Conservation (phyloP, 106 monocot genomes). For the Dendrobium nobile region DNA sequence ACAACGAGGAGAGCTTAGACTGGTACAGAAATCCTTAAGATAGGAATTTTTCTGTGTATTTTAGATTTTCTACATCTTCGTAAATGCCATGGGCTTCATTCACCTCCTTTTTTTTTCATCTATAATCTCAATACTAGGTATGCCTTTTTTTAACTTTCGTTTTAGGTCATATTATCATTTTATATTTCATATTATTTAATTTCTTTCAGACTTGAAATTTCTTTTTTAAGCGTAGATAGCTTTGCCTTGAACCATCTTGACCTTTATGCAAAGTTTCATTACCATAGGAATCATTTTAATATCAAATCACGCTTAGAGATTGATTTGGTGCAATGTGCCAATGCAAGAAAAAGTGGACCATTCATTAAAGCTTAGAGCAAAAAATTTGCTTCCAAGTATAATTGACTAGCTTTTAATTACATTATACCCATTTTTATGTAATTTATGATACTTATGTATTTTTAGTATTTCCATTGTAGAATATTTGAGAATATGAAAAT, state of each 20-base stretch:
- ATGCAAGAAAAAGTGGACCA: too few relatives aligned
- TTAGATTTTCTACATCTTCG: background rate
- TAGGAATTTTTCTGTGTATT: background rate
- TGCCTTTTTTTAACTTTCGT: background rate
- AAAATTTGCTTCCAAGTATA: too few relatives aligned
- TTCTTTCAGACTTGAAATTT: background rate
- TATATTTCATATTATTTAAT: background rate
- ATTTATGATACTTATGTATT: too few relatives aligned
- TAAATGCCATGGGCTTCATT: background rate
- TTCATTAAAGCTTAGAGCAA: too few relatives aligned
- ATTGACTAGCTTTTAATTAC: too few relatives aligned
- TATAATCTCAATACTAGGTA: background rate
- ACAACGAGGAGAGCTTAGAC: background rate
- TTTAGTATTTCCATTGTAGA: too few relatives aligned
- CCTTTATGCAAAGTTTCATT: too few relatives aligned
- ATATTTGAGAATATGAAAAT: too few relatives aligned
- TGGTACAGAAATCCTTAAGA: background rate
- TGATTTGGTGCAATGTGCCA: too few relatives aligned
- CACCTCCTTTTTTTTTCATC: background rate
- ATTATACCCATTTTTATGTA: too few relatives aligned
- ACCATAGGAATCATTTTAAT: too few relatives aligned
- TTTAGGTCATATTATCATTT: background rate
- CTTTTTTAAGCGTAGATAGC: background rate
- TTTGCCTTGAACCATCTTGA: background rate
- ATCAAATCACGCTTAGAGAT: too few relatives aligned